These are phyloP conservation scores for Alternaria gaisen DNA, from an alignment of 2,329 filamentous ascomycete genomes.

Conservation along the genomic window DNA sequence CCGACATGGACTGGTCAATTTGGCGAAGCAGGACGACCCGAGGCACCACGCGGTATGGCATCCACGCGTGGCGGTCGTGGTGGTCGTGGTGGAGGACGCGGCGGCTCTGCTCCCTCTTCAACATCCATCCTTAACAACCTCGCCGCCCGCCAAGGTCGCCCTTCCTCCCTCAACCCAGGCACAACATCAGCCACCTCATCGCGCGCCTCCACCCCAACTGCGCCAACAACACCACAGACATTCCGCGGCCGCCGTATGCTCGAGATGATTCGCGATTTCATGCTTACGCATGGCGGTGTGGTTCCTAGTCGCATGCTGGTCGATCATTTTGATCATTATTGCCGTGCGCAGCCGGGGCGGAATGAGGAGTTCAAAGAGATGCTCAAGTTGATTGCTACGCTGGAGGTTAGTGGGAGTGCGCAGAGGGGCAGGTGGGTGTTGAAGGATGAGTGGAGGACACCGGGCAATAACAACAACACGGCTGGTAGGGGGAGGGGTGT, in stretches of 20 bases:
- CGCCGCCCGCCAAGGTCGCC: constrained; percentile 51
- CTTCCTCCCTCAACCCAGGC: constrained; percentile 16
- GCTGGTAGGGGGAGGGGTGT: not conserved
- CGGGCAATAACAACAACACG: not conserved
- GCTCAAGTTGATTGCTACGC: constrained; percentile 75
- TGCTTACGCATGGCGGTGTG: constrained; percentile 77
- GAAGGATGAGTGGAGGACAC: constrained; percentile 61
- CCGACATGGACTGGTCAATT: constrained; percentile 93
- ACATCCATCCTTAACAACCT: constrained; percentile 56
- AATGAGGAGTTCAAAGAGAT: constrained; percentile 80
- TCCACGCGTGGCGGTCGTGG: constrained; percentile 56
- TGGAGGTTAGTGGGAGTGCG: constrained; percentile 66
- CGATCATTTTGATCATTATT: constrained; percentile 87
- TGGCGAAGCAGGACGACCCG: constrained; percentile 76
- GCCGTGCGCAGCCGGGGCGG: constrained; percentile 72
- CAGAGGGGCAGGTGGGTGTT: constrained; percentile 65
- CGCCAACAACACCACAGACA: constrained; percentile 28
- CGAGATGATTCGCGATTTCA: constrained; percentile 75
- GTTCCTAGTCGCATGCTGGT: constrained; percentile 86
- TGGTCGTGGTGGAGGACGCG: constrained; percentile 38
- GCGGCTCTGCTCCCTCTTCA: constrained; percentile 53
- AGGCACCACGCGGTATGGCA: constrained; percentile 42
- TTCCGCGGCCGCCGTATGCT: constrained; percentile 56
- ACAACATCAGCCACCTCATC: constrained; percentile 29
- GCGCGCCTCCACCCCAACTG: constrained; percentile 39